A percentile compares a stretch with the other conserved stretches of the same genome.
Evolutionary conservation across 352 stramenopile species (phyloP).

Genomic region (Phytophthora melonis): DNA sequence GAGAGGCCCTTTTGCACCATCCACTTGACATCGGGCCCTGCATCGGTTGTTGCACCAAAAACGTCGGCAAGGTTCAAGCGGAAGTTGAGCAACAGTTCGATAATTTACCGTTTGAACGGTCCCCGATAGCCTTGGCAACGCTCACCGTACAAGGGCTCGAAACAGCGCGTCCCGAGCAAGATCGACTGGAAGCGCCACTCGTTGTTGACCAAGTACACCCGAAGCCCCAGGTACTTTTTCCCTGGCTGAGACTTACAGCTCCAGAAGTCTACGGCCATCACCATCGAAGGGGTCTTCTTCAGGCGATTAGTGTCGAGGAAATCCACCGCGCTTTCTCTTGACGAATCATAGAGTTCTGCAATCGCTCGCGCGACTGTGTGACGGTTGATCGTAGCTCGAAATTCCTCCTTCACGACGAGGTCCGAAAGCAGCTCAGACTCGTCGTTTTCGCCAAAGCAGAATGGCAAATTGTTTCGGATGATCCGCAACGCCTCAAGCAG

Average conservation of each 20-base stretch:
- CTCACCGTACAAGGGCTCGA: background rate
- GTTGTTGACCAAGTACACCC: background rate
- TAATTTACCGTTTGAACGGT: background rate
- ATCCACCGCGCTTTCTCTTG: background rate
- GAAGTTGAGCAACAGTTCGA: background rate
- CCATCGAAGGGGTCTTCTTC: background rate
- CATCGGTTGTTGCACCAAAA: background rate
- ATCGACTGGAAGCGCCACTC: background rate
- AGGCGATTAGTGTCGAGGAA: background rate
- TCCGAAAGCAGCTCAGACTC: background rate
- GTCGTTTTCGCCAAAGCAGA: background rate
- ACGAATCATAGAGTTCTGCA: background rate
- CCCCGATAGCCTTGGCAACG: background rate
- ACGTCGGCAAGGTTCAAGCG: background rate
- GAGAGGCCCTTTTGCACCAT: background rate
- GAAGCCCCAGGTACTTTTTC: background rate
- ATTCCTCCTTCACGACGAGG: background rate
- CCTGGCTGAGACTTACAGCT: slow-evolving; percentile 1
- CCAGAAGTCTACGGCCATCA: background rate
- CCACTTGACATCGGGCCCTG: background rate
- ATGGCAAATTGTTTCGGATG: background rate
- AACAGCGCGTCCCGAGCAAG: background rate
- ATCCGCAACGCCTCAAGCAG: background rate
- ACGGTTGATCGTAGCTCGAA: background rate
- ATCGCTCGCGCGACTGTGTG: background rate